These are phyloP conservation scores for Dothideomycetes sp. DNA, from an alignment of 2,329 filamentous ascomycete species.

Conservation along the genomic window DNA sequence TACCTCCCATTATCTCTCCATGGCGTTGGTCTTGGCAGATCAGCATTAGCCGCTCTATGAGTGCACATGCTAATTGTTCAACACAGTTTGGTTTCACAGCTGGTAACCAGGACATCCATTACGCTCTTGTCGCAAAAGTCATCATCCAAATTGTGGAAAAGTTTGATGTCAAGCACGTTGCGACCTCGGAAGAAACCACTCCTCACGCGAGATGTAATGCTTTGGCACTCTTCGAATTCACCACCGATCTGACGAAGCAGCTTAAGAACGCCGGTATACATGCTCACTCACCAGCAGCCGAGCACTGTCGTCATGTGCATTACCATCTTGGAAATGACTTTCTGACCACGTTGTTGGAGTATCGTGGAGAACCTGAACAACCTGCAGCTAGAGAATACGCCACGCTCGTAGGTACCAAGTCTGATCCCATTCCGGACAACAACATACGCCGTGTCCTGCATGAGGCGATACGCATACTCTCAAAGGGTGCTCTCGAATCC, in stretches of 20 bases:
- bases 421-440: not conserved
- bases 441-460: conserved; percentile 1
- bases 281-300: no score
- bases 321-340: not conserved
- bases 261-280: no score
- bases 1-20: no score
- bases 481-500: conserved; percentile 1
- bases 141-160: not conserved
- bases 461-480: conserved; percentile 1
- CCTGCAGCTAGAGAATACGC: not conserved
- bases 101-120: not conserved
- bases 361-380: not conserved
- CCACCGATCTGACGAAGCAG: no score
- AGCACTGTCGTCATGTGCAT: no score
- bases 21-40: no score
- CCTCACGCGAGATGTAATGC: no score
- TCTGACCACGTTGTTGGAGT: not conserved
- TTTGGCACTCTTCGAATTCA: no score
- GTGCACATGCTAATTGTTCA: no score
- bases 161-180: not conserved
- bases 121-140: not conserved
- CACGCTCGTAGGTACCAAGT: not conserved
- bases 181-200: no score
- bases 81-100: not conserved
- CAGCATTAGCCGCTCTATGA: no score